Evolutionary conservation across 2,329 filamentous ascomycete species (phyloP), one percentile per base, ranked within the genome.

Genomic region (Tolypocladium endophyticum): DNA sequence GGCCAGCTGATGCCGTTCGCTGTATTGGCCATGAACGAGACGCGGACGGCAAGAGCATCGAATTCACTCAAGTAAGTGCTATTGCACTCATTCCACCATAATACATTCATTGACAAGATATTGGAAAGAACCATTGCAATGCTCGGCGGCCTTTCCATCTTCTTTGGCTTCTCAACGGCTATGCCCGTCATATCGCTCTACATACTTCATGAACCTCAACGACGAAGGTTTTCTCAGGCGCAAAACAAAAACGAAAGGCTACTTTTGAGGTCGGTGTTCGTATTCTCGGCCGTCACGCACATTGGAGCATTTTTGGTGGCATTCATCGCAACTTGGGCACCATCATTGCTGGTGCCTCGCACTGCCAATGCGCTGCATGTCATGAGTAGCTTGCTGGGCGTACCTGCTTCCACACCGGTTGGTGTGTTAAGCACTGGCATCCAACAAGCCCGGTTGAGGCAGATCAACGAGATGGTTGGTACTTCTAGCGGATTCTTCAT

Each of bases 381-480:
- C 7, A 41, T 20, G 41, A 59, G 61, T 36, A 63, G 58, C 20
- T 53, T 63, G 28, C 36, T 59, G 14, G 59, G 57, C 12, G 58
- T 58, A 4, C 60, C 62, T 4, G 45, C 36, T n/a, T 55, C 57
- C 33, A 36, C 20, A 2, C 36, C 55, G 8, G 47, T 56, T 8
- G 41, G 53, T 3, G 55, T 61, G 6, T 45, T 60, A 1, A 38
- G 25, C 45, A 8, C 28, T 16, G 50, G 35, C 5, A 20, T 57
- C 25, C 43, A 56, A 16, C 33, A 63, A 30, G 62, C 62, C 4
- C 58, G 62, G 4, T 36, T 63, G 28, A 36, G 62, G 25, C 62
- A 63, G 57, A 61, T 63, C 39, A 63, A 63, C 55, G 62, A 63
- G 55, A 62, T 63, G 58, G 59, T 56, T 11, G 62, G 60, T n/a